Percentiles rank a stretch among this genome's conserved stretches.
Evolutionary conservation across 1,284 basidiomycete genomes (phyloP).

Genomic region (Microbotryomycetes sp.): DNA sequence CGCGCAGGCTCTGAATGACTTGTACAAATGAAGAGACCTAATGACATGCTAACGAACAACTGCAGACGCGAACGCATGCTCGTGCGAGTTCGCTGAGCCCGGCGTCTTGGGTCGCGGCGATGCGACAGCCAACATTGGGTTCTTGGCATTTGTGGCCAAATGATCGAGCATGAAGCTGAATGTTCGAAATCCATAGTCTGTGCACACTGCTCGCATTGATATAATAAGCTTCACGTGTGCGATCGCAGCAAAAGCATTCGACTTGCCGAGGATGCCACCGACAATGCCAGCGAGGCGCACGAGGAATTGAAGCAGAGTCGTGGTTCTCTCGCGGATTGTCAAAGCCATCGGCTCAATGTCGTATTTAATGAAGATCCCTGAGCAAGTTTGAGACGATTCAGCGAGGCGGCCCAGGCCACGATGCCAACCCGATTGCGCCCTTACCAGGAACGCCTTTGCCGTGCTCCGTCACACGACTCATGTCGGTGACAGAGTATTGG

Average conservation of each 20-base stretch:
- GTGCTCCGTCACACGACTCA: constrained; percentile 68
- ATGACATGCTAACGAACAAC: not conserved
- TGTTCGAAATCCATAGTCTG: constrained; percentile 30
- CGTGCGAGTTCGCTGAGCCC: not conserved
- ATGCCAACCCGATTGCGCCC: constrained; percentile 12
- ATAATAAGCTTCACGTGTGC: not conserved
- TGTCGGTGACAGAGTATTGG: constrained; percentile 94
- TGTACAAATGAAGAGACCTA: too few relatives aligned
- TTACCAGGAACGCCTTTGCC: constrained; percentile 63
- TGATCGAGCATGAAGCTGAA: constrained; percentile 13
- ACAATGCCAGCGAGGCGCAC: constrained; percentile 57
- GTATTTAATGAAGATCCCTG: constrained; percentile 91
- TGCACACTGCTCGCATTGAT: constrained; percentile 11
- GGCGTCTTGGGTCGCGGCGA: constrained; percentile 7
- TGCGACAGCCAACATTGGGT: constrained; percentile 11
- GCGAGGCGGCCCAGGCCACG: not conserved
- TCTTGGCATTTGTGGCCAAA: not conserved
- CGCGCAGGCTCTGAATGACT: too few relatives aligned
- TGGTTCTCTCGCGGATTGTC: constrained; percentile 78
- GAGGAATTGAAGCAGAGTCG: constrained; percentile 67
- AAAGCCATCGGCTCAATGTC: constrained; percentile 86
- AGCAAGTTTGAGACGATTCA: not conserved
- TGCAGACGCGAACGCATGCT: not conserved
- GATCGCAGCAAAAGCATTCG: not conserved
- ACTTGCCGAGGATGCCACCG: constrained; percentile 40